phyloP scores from a whole-genome alignment of 2,329 filamentous ascomycete genomes.

The Trichoderma pleuroti region DNA sequence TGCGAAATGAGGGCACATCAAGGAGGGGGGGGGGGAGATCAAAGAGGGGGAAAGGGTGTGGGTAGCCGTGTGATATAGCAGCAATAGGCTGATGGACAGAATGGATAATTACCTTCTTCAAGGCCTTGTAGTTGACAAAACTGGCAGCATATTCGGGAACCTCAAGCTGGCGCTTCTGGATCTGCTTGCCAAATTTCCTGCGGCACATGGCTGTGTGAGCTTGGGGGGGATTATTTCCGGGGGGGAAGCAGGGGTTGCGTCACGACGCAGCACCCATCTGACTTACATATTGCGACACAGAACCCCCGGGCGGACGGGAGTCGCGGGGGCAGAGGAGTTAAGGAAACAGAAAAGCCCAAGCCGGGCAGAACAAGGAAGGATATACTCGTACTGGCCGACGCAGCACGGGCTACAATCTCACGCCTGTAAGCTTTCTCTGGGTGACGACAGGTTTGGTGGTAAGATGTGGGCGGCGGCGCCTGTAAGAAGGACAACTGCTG shows the following conservation, averaged over 20 bases:
- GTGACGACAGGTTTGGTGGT: constrained; percentile 3
- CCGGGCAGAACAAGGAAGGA: constrained; percentile 3
- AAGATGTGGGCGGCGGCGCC: background rate
- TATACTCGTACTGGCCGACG: constrained; percentile 4
- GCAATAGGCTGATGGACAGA: background rate
- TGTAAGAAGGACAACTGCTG: constrained; percentile 8
- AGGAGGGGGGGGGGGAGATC: background rate
- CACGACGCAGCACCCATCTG: constrained; percentile 17
- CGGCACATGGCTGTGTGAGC: constrained; percentile 19
- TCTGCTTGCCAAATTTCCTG: constrained; percentile 99
- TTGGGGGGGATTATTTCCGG: constrained; percentile 8
- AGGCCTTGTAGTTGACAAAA: constrained; percentile 98
- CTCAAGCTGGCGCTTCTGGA: constrained; percentile 97
- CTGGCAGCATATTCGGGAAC: constrained; percentile 98
- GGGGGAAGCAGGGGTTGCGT: constrained; percentile 12
- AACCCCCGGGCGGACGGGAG: constrained; percentile 18
- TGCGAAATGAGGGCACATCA: background rate
- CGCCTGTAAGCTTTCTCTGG: background rate
- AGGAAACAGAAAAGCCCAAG: constrained; percentile 4
- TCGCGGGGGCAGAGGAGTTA: constrained; percentile 10
- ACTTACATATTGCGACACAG: constrained; percentile 36
- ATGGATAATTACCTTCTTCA: constrained; percentile 75
- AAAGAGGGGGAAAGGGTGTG: background rate
- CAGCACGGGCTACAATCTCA: constrained; percentile 5
- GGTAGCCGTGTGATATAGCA: background rate